Evolutionary conservation across 139 green algal species (phyloP).

Genomic region (Coccomyxa sp.): DNA sequence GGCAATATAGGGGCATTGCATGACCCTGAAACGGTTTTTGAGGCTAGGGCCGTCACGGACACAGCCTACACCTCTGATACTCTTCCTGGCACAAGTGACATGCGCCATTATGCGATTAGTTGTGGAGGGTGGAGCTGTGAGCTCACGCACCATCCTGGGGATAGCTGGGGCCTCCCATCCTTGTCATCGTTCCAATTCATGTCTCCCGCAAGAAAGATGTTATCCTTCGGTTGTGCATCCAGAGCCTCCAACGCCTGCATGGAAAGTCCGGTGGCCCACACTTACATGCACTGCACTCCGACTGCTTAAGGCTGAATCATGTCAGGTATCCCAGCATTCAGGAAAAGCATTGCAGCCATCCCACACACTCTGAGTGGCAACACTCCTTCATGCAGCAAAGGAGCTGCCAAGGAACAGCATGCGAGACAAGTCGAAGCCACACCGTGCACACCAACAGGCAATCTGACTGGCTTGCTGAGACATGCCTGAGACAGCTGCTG

Average conservation of each 20-base stretch:
- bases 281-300: neutral
- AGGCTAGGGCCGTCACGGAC: too few species aligned
- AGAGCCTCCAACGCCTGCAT: slow-evolving; percentile 19
- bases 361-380: neutral
- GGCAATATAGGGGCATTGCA: neutral
- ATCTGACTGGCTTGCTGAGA: too few species aligned
- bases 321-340: neutral
- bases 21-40: neutral
- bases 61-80: too few species aligned
- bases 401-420: neutral
- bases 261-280: too few species aligned
- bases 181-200: slow-evolving; percentile 46
- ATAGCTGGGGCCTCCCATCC: slow-evolving; percentile 32
- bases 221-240: slow-evolving; percentile 1
- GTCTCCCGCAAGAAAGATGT: slow-evolving; percentile 42
- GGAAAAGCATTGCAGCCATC: neutral
- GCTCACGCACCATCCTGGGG: slow-evolving; percentile 38
- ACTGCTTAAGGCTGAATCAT: neutral
- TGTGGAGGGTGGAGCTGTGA: too few species aligned
- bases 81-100: too few species aligned
- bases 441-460: too few species aligned
- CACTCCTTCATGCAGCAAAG: neutral
- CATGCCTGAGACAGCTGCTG: too few species aligned
- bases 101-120: too few species aligned
- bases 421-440: neutral